Conservation (phyloP, 768 basidiomycete genomes). For the Amanita rubescens region DNA sequence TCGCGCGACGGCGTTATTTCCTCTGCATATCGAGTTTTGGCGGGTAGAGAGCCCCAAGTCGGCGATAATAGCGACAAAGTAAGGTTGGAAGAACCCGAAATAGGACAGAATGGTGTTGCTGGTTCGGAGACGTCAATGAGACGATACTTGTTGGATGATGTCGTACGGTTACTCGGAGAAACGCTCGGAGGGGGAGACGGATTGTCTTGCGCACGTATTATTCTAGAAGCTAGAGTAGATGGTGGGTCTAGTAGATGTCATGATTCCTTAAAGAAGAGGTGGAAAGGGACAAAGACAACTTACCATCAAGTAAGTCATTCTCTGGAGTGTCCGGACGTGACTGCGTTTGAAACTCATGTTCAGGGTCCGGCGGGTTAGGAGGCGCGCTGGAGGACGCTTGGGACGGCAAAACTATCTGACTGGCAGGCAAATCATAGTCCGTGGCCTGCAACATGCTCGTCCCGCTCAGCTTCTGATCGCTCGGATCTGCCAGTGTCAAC, state of each 20-base stretch:
- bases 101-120: constrained; percentile 4
- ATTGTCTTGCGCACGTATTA: constrained; percentile 66
- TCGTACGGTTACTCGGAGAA: background rate
- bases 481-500: background rate
- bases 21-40: background rate
- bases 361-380: background rate
- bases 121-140: constrained; percentile 10
- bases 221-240: constrained; percentile 55
- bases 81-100: background rate
- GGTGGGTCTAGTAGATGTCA: constrained; percentile 45
- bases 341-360: constrained; percentile 15
- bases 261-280: constrained; percentile 4
- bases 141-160: constrained; percentile 15
- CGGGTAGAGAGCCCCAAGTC: background rate
- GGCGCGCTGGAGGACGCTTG: too few relatives aligned
- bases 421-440: background rate
- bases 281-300: constrained; percentile 16
- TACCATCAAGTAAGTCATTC: constrained; percentile 40
- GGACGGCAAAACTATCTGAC: background rate
- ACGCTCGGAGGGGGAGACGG: constrained; percentile 26
- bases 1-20: background rate
- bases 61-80: background rate
- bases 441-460: background rate
- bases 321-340: constrained; percentile 44
- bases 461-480: background rate